Conservation (phyloP, 331 rosid species). For the Spiraea crenata region DNA sequence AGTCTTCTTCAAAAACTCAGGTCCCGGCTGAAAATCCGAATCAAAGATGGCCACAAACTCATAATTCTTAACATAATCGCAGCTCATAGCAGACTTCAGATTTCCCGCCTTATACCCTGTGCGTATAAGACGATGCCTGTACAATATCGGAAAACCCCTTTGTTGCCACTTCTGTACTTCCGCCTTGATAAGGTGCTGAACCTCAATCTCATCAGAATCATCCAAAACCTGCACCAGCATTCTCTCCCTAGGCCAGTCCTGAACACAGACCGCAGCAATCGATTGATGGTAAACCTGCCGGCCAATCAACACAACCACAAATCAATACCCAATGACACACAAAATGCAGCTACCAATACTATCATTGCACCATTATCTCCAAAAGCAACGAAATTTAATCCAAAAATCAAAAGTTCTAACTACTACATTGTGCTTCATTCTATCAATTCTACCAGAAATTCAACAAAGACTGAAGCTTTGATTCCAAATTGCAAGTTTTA, state of each 20-base stretch:
- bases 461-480: no score
- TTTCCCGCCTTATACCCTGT: no score
- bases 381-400: neutral
- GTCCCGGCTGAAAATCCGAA: slow-evolving; percentile 97
- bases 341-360: neutral
- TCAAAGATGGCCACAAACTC: slow-evolving; percentile 97
- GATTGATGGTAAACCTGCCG: slow-evolving; percentile 95
- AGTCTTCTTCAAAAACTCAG: slow-evolving; percentile 92
- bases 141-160: no score
- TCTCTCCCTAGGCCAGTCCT: slow-evolving; percentile 68
- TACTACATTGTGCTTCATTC: neutral
- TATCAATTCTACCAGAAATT: no score
- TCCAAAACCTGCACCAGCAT: no score
- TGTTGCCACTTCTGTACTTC: no score
- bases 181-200: no score
- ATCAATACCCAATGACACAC: slow-evolving; percentile 11
- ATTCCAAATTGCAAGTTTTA: no score
- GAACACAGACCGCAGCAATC: slow-evolving; percentile 84
- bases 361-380: neutral
- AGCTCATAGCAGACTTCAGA: no score
- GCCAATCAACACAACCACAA: slow-evolving; percentile 27
- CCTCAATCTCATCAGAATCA: no score
- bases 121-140: no score
- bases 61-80: slow-evolving; percentile 59
- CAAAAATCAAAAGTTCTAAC: neutral